phyloP scores from a whole-genome alignment of 257 asterid species.

The Jasminum sambac region DNA sequence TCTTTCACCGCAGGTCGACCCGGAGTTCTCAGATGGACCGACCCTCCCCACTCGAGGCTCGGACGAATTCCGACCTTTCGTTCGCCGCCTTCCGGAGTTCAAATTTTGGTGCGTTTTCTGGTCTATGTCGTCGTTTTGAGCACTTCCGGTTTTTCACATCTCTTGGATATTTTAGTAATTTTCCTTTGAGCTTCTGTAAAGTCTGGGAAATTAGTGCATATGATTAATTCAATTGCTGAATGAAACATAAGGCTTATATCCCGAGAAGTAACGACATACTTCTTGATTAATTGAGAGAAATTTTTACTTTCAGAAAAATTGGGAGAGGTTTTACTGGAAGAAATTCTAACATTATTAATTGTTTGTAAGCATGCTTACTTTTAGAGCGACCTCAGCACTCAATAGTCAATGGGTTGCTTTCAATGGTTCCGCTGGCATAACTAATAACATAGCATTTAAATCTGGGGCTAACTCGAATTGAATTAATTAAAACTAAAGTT shows the following conservation, averaged over 20 bases:
- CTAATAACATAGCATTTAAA: too few species aligned
- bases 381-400: neutral
- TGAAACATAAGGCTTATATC: neutral
- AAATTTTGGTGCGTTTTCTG: constrained; percentile 49
- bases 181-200: neutral
- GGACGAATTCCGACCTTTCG: constrained; percentile 69
- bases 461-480: too few species aligned
- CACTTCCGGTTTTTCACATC: neutral
- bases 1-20: constrained; percentile 64
- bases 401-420: too few species aligned
- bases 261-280: neutral
- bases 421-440: too few species aligned
- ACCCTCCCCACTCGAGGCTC: constrained; percentile 48
- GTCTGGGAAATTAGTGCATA: neutral
- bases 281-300: neutral
- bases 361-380: neutral
- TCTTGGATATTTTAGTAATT: neutral
- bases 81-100: constrained; percentile 60
- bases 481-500: too few species aligned
- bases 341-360: neutral
- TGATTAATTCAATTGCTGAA: neutral
- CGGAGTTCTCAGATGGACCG: constrained; percentile 39
- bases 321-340: neutral
- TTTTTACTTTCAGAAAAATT: neutral
- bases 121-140: neutral